Base-by-base conservation (phyloP, 306 rosid species). In the Fragaria ananassa region DNA sequence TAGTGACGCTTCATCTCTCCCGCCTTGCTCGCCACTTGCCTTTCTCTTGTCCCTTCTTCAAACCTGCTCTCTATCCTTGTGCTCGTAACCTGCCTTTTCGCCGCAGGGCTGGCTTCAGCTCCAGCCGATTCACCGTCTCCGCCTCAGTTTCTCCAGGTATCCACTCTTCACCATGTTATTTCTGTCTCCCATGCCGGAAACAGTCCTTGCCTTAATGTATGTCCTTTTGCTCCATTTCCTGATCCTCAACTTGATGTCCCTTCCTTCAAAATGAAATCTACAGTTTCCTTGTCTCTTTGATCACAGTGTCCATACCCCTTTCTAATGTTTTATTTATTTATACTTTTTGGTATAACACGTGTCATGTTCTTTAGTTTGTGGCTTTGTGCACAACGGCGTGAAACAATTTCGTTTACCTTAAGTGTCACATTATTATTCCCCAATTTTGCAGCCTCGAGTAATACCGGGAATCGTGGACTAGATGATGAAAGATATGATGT, bases 401-500 rank as follows among this genome's bases (percentile, higher is more conserved):
- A 1, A 9, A 42, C 2, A 8, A 10, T 44, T 44, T 44, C 46
- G 11, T 47, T 47, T 51, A 51, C 57, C 21, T 19, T 17, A 10
- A 41, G 19, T 19, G 67, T 50, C 51, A 9, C 47, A 18, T 0
- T 35, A n/a, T 64, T 27, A 14, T 76, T 64, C 76, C 51, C 35
- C 44, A 41, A 41, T 41, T 82, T 74, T 76, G 75, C 85, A 89
- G 95, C 70, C 17, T 69, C 64, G 75, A 72, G 80, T 79, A 78
- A 46, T 78, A 77, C 78, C 37, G 93, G 87, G 67, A 67, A 60
- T 12, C 19, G 13, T 60, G 65, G 39, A 60, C 37, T 61, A 18
- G 65, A 21, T 53, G 89, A 90, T 60, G 98, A 92, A 75, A 88
- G 72, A 50, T 95, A 87, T 61, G 98, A 95, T 78, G 98, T 92